phyloP scores from a whole-genome alignment of 2,329 filamentous ascomycete genomes.

The Macroventuria anomochaeta region DNA sequence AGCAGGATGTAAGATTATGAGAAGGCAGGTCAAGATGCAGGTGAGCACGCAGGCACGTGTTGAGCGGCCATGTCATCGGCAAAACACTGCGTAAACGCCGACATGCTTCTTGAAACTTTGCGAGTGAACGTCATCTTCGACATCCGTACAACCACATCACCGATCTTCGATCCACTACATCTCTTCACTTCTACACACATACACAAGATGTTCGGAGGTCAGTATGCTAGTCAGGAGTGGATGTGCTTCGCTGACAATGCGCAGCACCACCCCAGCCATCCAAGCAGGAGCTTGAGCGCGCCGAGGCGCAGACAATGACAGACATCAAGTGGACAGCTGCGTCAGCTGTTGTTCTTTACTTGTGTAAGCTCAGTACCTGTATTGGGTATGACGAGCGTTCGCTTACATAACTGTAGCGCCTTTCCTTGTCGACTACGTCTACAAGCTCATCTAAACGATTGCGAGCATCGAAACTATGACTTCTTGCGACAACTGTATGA shows the following conservation, averaged over 20 bases:
- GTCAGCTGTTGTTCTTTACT: slow-evolving; percentile 72
- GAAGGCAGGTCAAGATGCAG: background rate
- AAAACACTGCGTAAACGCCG: slow-evolving; percentile 16
- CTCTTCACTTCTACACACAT: slow-evolving; percentile 12
- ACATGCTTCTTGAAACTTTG: slow-evolving; percentile 21
- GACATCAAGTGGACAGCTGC: slow-evolving; percentile 72
- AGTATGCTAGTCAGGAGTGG: background rate
- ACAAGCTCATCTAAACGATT: slow-evolving; percentile 55
- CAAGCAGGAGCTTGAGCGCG: slow-evolving; percentile 69
- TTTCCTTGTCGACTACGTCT: slow-evolving; percentile 62
- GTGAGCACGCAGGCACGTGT: slow-evolving; percentile 11
- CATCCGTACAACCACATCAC: slow-evolving; percentile 9
- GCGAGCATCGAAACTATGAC: background rate
- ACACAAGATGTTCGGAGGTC: slow-evolving; percentile 65
- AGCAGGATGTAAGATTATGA: background rate
- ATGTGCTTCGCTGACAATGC: background rate
- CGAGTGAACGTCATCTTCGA: slow-evolving; percentile 22
- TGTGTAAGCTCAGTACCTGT: slow-evolving; percentile 67
- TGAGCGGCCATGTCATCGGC: slow-evolving; percentile 4
- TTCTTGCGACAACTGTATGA: slow-evolving; percentile 1
- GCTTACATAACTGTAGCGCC: slow-evolving; percentile 52
- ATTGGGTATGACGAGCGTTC: background rate
- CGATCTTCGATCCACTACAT: background rate
- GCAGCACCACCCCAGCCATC: slow-evolving; percentile 73
- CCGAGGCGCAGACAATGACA: slow-evolving; percentile 69